Base-by-base conservation (phyloP, 345 rosid genomes). In the Bretschneidera sinensis region DNA sequence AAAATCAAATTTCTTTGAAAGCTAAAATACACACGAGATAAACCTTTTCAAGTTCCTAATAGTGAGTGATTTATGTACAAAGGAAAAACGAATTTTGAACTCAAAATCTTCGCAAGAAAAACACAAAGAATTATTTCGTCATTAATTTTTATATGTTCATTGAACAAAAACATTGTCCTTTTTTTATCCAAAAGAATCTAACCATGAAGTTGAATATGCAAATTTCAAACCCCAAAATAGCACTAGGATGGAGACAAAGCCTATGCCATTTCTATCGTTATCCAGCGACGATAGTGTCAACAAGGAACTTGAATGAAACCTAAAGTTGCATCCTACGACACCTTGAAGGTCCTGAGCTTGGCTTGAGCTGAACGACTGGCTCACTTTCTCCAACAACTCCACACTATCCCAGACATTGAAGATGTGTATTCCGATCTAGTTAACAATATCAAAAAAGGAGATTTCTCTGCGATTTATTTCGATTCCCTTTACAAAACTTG, bases 341-440 rank as follows among this genome's bases (percentile, higher is more conserved):
- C 15, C 84, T 61, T 1, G 89, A 76, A 34, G 75, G 68, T 45
- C 82, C 75, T 0, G 88, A 64, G 31, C 73, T 74, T 1, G 84
- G 72, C 66, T 87, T 90, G 14, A 64, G 79, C 1, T 88, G 21
- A 21, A 74, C 78, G 18, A 77, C 45, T 3, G 86, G n/a, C 70
- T 92, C 94, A 56, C 71, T 80, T 21, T 87, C 97, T 0, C 85
- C 81, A 48, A 80, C 87, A 33, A 89, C 78, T 47, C 87, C 96
- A 35, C 86, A 92, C 60, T 90, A 89, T 76, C 50, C 91, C 90
- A 39, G 94, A 96, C 97, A 85, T 87, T 49, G 17, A 43, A 22
- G n/a, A 22, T 17, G 5, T 20, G 13, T 2, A 33, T 56, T 17
- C 21, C 17, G 20, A 21, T 16, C 28, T 54, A 53, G 24, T 48